Conservation (phyloP, 2,329 filamentous ascomycete species). For the Magnaporthiopsis rhizophila region DNA sequence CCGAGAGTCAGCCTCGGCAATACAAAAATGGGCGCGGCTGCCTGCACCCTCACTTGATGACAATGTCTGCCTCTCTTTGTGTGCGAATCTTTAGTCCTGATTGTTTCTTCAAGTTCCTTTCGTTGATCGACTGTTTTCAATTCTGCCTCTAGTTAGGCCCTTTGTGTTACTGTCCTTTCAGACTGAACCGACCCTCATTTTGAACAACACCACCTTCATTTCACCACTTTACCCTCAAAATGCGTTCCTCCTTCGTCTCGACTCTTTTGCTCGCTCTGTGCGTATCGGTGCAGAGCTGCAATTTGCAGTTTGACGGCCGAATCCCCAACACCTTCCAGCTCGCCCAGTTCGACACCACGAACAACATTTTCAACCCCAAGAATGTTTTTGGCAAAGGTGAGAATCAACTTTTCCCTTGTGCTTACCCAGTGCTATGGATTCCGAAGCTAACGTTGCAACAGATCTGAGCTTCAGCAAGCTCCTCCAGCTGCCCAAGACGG, state of each 20-base stretch:
- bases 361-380: conserved; percentile 39
- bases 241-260: conserved; percentile 1
- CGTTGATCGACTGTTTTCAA: conserved; percentile 7
- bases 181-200: background rate
- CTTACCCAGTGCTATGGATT: no score
- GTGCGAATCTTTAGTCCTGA: background rate
- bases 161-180: background rate
- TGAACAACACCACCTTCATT: no score
- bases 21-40: background rate
- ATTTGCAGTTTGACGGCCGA: conserved; percentile 38
- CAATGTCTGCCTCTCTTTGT: background rate
- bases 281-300: conserved; percentile 22
- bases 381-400: conserved; percentile 42
- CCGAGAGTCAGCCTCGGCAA: background rate
- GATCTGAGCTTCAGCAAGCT: conserved; percentile 43
- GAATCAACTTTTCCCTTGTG: conserved; percentile 2
- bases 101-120: background rate
- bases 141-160: background rate
- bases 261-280: conserved; percentile 3
- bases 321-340: conserved; percentile 29
- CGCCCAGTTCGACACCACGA: conserved; percentile 30
- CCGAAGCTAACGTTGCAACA: conserved; percentile 9
- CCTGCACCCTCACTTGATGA: background rate
- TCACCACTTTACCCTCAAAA: background rate
- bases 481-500: conserved; percentile 35